phyloP scores from a whole-genome alignment of 371 early-diverging fungal species.

The Mortierella sp. region DNA sequence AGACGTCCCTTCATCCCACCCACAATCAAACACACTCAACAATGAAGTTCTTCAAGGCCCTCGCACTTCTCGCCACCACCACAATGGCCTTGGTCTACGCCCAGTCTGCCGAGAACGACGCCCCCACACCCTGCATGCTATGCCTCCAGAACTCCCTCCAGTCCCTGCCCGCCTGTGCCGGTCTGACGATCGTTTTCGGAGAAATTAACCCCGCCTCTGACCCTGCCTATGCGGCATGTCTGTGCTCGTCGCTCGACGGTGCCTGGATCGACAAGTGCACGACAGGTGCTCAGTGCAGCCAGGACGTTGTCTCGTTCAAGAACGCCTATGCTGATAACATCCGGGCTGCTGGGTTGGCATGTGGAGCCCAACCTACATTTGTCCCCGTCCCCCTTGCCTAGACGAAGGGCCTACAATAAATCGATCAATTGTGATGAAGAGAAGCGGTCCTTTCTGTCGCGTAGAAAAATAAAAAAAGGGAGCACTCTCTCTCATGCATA shows the following conservation, averaged over 20 bases:
- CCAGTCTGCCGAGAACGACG: conserved; percentile 7
- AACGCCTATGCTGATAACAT: conserved; percentile 7
- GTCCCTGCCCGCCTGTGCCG: conserved; percentile 26
- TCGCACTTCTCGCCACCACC: conserved; percentile 14
- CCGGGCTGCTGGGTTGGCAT: conserved; percentile 20
- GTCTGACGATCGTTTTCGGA: conserved; percentile 30
- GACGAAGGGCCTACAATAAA: neutral
- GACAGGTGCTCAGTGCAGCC: conserved; percentile 15
- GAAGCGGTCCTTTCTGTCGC: neutral
- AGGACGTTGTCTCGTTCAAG: conserved; percentile 32
- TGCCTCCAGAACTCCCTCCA: conserved; percentile 33
- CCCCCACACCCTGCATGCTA: conserved; percentile 4
- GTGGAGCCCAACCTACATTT: conserved; percentile 23
- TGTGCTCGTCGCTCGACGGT: conserved; percentile 44
- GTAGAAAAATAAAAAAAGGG: neutral
- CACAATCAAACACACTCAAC: neutral
- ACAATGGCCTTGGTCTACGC: conserved; percentile 7
- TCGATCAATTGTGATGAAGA: neutral
- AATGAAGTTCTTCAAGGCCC: conserved; percentile 27
- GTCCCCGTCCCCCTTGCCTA: neutral
- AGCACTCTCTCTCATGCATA: no score
- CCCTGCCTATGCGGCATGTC: conserved; percentile 26
- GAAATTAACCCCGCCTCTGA: conserved; percentile 14
- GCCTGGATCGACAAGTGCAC: conserved; percentile 37
- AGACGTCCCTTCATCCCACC: neutral